A percentile compares a stretch with the other conserved stretches of the same genome.
These are phyloP conservation scores for Geoglossum glabrum DNA, from an alignment of 495 filamentous ascomycete species.

Conservation along the genomic window DNA sequence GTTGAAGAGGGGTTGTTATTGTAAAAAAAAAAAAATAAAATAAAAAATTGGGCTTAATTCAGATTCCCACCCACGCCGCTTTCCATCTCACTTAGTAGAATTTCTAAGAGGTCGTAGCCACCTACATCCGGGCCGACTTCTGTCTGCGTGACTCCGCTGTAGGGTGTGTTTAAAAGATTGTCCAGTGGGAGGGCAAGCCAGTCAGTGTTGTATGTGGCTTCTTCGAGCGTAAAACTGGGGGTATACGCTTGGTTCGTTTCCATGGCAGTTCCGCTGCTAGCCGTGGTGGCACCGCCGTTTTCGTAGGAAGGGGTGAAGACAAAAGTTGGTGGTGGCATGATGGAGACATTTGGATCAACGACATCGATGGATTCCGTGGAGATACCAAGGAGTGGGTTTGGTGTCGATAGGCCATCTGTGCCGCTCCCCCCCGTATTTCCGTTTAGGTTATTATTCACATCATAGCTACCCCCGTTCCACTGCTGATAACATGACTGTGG, in stretches of 20 bases:
- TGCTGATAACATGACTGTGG: neutral
- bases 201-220: slow-evolving; percentile 13
- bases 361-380: slow-evolving; percentile 20
- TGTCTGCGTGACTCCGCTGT: slow-evolving; percentile 4
- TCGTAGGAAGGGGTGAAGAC: slow-evolving; percentile 6
- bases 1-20: too few species aligned
- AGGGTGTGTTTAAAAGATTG: slow-evolving; percentile 17
- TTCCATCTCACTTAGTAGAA: slow-evolving; percentile 5
- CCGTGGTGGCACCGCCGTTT: slow-evolving; percentile 5
- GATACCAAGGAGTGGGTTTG: slow-evolving; percentile 19
- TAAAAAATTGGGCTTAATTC: too few species aligned
- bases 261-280: slow-evolving; percentile 2
- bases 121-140: slow-evolving; percentile 4
- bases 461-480: neutral
- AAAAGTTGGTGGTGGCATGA: slow-evolving; percentile 25
- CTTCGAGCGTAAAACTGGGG: neutral
- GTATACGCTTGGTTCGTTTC: neutral
- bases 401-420: neutral
- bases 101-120: slow-evolving; percentile 4
- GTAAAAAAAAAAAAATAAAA: too few species aligned
- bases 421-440: neutral
- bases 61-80: neutral
- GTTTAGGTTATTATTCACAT: neutral
- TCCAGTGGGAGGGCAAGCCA: slow-evolving; percentile 29
- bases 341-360: slow-evolving; percentile 20